Base-by-base conservation (phyloP, 2,329 filamentous ascomycete species). In the Bipolaris cookei region DNA sequence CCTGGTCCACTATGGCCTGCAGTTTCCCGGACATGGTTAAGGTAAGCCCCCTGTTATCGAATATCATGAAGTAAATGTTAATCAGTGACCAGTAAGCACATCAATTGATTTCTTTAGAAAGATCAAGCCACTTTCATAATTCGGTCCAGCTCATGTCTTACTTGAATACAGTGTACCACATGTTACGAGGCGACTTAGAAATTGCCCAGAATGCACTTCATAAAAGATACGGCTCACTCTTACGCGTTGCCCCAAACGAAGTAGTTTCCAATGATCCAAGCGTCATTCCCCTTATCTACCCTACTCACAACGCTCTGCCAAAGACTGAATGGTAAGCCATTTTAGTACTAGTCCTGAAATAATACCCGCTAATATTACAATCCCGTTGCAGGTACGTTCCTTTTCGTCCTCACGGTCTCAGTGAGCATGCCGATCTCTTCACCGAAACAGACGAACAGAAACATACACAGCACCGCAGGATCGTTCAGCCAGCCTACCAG, bases 401-500 rank as follows among this genome's bases (percentile, higher is more conserved):
- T 18, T 66, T 52, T 43, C 43, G 57, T 21, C 48, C 49, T 2
- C 51, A 39, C 8, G 53, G 51, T n/a, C 61, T 68, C n/a, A 61
- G 54, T 43, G 62, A 61, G 41, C 64, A 67, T 32, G 53, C 64
- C 20, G 62, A 70, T 55, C 47, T 54, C 6, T 68, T 71, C 18
- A 65, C 63, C 1, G 61, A 61, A 18, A 58, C 52, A 5, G 62
- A 69, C 34, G 66, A 69, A 28, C 42, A 54, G 20, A 63, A 65
- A 23, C 63, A 69, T 39, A 48, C 50, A 2, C 54, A 48, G 13
- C 63, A 64, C 34, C 61, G 65, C 4, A 61, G 38, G 10, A 61
- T 67, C 6, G 58, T 69, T 7, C 53, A 58, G 20, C 61, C 64
- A 8, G 61, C 61, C n/a, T 81, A 81, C 58, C 74, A 77, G 1